Conservation (phyloP, 805 yeast species). For the Hanseniaspora lachancei region DNA sequence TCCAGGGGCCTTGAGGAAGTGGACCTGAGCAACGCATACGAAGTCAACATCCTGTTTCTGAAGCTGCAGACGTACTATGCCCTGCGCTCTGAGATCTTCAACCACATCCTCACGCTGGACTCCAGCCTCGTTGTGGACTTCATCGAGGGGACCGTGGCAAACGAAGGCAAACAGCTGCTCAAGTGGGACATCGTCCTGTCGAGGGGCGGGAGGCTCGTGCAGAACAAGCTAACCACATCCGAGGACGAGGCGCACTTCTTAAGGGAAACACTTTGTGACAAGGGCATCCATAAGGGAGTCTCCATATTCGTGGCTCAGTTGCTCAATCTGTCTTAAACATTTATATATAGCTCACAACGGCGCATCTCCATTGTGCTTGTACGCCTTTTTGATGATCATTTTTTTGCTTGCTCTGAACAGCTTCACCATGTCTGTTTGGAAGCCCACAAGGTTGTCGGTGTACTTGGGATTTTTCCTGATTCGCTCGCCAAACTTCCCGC, state of each 20-base stretch:
- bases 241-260: neutral
- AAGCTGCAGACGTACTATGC: neutral
- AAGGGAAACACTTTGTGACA: neutral
- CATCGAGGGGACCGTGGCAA: neutral
- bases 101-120: neutral
- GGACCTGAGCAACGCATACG: neutral
- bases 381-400: neutral
- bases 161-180: neutral
- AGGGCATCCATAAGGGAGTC: slow-evolving; percentile 6
- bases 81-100: neutral
- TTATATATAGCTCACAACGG: neutral
- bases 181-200: neutral
- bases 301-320: neutral
- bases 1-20: neutral
- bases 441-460: slow-evolving; percentile 24
- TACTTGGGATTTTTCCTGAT: slow-evolving; percentile 27
- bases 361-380: neutral
- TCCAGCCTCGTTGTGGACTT: neutral
- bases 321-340: neutral
- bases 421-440: slow-evolving; percentile 23
- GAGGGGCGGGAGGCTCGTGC: neutral
- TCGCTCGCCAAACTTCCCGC: slow-evolving; percentile 25
- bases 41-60: neutral
- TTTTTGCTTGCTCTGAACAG: slow-evolving; percentile 7
- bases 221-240: neutral